phyloP scores from a whole-genome alignment of 768 basidiomycete species.

The Lentinula detonsa region DNA sequence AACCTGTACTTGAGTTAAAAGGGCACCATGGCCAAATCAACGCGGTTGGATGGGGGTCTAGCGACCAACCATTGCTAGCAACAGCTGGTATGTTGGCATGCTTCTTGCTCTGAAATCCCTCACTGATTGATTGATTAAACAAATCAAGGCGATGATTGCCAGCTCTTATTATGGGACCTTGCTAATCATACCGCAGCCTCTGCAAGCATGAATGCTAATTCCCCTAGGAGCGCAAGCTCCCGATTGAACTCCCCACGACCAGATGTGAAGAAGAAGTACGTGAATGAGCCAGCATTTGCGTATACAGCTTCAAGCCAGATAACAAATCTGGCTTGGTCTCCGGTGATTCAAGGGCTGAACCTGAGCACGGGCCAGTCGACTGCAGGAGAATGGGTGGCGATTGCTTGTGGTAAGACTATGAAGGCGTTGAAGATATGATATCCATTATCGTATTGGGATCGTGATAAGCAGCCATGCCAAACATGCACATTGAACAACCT shows the following conservation, averaged over 20 bases:
- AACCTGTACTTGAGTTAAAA: conserved; percentile 87
- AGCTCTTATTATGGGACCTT: conserved; percentile 92
- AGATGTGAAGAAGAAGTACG: conserved; percentile 67
- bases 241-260: conserved; percentile 77
- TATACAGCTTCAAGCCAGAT: conserved; percentile 76
- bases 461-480: neutral
- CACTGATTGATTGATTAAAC: conserved; percentile 4
- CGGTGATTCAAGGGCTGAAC: conserved; percentile 69
- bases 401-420: conserved; percentile 77
- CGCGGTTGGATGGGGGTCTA: conserved; percentile 86
- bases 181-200: conserved; percentile 45
- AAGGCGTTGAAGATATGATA: conserved; percentile 73
- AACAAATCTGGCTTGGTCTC: conserved; percentile 87
- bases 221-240: conserved; percentile 65
- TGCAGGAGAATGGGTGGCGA: conserved; percentile 82
- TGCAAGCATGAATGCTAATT: conserved; percentile 38
- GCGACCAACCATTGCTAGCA: conserved; percentile 77
- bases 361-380: conserved; percentile 73
- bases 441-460: neutral
- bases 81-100: conserved; percentile 64
- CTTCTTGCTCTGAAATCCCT: neutral
- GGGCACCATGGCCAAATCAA: conserved; percentile 82
- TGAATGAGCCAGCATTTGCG: conserved; percentile 79
- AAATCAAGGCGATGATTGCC: conserved; percentile 80
- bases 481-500: neutral